Conservation (phyloP, 1,284 basidiomycete genomes). For the Rhodotorula sp. region DNA sequence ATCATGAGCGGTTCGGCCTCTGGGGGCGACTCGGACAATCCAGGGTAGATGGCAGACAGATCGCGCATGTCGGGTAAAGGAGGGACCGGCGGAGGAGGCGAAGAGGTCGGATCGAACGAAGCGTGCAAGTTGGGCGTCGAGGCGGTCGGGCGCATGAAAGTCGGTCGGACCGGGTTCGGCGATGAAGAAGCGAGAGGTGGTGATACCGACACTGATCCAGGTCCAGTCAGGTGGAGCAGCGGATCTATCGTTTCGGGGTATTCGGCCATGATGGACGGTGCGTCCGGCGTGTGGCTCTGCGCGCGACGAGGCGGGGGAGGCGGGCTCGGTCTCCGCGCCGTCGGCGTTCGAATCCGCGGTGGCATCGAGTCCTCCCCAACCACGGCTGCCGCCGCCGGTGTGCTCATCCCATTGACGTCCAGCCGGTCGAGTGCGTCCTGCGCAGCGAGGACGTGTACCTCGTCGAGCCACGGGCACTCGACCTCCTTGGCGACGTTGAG, state of each 20-base stretch:
- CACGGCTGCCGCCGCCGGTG: not conserved
- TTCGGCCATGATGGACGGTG: not conserved
- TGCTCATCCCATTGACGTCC: not conserved
- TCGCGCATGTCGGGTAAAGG: conserved; percentile 1
- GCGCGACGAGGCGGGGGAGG: not conserved
- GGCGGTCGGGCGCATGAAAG: conserved; percentile 53
- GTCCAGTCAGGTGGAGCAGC: not conserved
- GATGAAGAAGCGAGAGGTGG: not conserved
- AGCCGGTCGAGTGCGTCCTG: not conserved
- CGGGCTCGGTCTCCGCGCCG: not conserved
- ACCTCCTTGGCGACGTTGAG: conserved; percentile 97
- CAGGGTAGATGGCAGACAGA: conserved; percentile 7
- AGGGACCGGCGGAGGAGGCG: conserved; percentile 40
- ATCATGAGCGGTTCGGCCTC: not conserved
- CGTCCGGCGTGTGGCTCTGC: not conserved
- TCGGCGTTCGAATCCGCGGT: not conserved
- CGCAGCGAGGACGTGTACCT: not conserved
- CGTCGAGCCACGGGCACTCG: conserved; percentile 59
- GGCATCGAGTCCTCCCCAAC: too few relatives aligned
- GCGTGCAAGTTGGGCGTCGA: conserved; percentile 65
- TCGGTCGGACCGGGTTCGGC: conserved; percentile 23
- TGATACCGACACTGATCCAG: not conserved
- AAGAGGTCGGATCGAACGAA: conserved; percentile 44
- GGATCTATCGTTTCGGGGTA: not conserved
- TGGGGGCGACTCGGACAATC: not conserved